Conservation (phyloP, 371 early-diverging fungal genomes). For the Actinomucor elegans region DNA sequence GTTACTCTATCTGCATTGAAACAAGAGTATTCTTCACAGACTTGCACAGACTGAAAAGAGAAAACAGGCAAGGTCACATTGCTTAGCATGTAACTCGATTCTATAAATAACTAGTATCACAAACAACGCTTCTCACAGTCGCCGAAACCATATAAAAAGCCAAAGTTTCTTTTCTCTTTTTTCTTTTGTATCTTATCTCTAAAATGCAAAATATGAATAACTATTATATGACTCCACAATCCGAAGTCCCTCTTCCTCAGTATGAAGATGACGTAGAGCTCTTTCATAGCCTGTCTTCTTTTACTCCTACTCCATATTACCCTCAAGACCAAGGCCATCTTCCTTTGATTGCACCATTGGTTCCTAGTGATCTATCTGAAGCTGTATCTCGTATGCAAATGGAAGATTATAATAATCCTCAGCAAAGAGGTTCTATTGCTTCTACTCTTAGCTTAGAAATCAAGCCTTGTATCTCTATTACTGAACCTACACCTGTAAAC, state of each 20-base stretch:
- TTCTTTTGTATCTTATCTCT: background rate
- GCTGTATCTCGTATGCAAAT: conserved; percentile 16
- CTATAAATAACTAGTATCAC: conserved; percentile 6
- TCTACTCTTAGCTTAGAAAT: conserved; percentile 18
- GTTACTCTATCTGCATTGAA: no score
- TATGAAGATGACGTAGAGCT: no score
- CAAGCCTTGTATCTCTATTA: conserved; percentile 28
- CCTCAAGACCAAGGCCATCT: background rate
- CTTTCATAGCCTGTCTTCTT: background rate
- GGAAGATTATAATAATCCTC: background rate
- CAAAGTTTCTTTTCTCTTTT: background rate
- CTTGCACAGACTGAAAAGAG: no score
- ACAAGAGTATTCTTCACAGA: no score
- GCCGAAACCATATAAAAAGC: background rate
- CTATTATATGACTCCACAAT: background rate
- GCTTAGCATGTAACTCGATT: conserved; percentile 16
- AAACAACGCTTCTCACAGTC: background rate
- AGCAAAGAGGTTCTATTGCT: background rate
- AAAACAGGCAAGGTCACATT: conserved; percentile 21
- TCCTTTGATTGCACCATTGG: conserved; percentile 13
- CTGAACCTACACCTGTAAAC: conserved; percentile 23
- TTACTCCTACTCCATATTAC: background rate
- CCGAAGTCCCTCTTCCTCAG: no score
- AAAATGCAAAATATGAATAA: no score
- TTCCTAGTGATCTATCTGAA: conserved; percentile 1